These are phyloP conservation scores for Dactylella cylindrospora DNA, from an alignment of 2,329 filamentous ascomycete genomes.

Conservation along the genomic window DNA sequence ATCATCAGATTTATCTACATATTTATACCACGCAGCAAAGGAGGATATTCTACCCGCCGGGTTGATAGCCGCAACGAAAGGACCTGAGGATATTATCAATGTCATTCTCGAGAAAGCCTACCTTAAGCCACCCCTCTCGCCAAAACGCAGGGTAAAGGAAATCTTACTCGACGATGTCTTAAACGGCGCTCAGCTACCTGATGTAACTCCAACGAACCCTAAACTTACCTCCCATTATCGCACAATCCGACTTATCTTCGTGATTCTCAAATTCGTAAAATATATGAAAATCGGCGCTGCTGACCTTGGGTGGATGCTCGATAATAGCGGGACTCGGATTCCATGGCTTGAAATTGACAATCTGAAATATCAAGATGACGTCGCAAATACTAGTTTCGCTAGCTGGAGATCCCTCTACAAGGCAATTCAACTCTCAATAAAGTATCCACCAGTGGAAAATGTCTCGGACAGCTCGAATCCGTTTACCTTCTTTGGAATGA, in stretches of 20 bases:
- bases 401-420: neutral
- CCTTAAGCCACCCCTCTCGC: neutral
- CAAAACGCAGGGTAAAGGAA: neutral
- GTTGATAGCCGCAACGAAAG: neutral
- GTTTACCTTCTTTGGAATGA: neutral
- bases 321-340: neutral
- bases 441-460: constrained; percentile 1
- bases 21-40: neutral
- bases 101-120: neutral
- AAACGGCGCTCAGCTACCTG: neutral
- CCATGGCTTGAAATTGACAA: constrained; percentile 2
- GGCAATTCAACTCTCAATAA: neutral
- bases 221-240: neutral
- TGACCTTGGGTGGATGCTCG: neutral
- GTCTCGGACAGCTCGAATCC: neutral
- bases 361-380: constrained; percentile 4
- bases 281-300: neutral
- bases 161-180: neutral
- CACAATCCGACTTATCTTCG: neutral
- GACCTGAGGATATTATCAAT: neutral
- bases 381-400: neutral
- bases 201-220: neutral
- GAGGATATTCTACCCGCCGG: neutral
- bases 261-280: neutral
- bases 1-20: neutral